These are phyloP conservation scores for Quercus agrifolia DNA, from an alignment of 306 rosid species.

Conservation along the genomic window DNA sequence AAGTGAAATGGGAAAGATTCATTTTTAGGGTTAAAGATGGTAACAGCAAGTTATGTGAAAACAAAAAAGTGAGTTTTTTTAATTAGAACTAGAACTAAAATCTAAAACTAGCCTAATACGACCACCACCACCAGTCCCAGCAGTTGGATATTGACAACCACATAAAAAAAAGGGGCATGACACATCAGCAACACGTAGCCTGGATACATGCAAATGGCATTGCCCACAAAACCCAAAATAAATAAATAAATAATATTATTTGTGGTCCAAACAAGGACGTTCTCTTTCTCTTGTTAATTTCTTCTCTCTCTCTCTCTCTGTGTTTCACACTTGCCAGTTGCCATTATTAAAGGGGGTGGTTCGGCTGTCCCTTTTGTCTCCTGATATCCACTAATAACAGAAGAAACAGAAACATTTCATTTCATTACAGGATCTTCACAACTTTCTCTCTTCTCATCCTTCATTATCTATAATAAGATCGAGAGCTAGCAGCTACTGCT, in stretches of 20 bases:
- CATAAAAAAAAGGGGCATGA: conserved; percentile 1
- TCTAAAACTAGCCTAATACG: too few species aligned
- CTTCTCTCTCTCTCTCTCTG: background rate
- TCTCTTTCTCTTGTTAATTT: background rate
- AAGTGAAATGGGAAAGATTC: too few species aligned
- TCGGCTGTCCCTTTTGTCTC: conserved; percentile 5
- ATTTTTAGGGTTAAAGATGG: too few species aligned
- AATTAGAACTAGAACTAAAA: too few species aligned
- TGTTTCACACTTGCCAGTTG: background rate
- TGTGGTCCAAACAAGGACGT: conserved; percentile 2
- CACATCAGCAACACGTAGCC: conserved; percentile 38
- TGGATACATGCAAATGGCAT: background rate
- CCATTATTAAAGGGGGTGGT: conserved; percentile 33
- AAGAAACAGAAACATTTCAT: background rate
- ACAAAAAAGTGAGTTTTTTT: too few species aligned
- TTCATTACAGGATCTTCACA: background rate
- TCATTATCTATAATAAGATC: too few species aligned
- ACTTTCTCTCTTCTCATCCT: background rate
- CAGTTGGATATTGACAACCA: conserved; percentile 21
- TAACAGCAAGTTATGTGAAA: too few species aligned
- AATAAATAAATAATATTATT: too few species aligned
- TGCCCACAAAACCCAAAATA: background rate
- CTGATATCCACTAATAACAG: conserved; percentile 25
- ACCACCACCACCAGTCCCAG: background rate
- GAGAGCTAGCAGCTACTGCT: too few species aligned